Percentiles rank a stretch among this genome's conserved stretches.
Evolutionary conservation across 495 filamentous ascomycete genomes (phyloP).

Genomic region (Polyplosphaeria fusca): DNA sequence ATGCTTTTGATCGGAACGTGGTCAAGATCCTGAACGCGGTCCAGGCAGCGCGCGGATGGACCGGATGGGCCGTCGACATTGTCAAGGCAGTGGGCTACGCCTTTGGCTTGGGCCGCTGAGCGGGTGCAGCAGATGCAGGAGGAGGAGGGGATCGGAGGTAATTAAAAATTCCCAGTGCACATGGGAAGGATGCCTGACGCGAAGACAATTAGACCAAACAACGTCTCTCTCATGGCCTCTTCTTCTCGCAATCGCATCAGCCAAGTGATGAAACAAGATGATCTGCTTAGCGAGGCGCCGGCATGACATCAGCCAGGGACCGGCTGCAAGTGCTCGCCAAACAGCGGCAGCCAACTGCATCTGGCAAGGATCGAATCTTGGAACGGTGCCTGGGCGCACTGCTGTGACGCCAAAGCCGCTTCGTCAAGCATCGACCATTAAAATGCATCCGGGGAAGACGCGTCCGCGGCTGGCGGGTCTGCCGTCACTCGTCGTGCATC

Average conservation of each 20-base stretch:
- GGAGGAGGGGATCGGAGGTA: too few species aligned
- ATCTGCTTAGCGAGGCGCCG: neutral
- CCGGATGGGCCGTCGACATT: conserved; percentile 50
- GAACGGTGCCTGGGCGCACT: neutral
- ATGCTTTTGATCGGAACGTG: conserved; percentile 50
- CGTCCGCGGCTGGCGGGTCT: neutral
- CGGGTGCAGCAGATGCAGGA: too few species aligned
- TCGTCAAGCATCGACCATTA: too few species aligned
- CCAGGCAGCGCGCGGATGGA: conserved; percentile 48
- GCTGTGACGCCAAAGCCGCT: neutral
- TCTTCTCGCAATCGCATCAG: too few species aligned
- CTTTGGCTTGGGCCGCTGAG: too few species aligned
- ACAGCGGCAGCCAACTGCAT: neutral
- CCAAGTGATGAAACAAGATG: too few species aligned
- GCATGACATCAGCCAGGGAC: neutral
- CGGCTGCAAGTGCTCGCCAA: neutral
- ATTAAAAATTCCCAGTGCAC: too few species aligned
- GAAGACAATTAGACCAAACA: too few species aligned
- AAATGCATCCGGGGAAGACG: neutral
- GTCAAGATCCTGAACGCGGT: conserved; percentile 49
- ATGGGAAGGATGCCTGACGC: too few species aligned
- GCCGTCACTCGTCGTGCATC: neutral
- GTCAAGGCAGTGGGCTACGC: too few species aligned
- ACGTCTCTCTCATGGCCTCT: too few species aligned
- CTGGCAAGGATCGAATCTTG: neutral